Percentiles rank a stretch among this genome's conserved stretches.
Evolutionary conservation across 2,329 filamentous ascomycete species (phyloP).

Genomic region (Hortaea werneckii): DNA sequence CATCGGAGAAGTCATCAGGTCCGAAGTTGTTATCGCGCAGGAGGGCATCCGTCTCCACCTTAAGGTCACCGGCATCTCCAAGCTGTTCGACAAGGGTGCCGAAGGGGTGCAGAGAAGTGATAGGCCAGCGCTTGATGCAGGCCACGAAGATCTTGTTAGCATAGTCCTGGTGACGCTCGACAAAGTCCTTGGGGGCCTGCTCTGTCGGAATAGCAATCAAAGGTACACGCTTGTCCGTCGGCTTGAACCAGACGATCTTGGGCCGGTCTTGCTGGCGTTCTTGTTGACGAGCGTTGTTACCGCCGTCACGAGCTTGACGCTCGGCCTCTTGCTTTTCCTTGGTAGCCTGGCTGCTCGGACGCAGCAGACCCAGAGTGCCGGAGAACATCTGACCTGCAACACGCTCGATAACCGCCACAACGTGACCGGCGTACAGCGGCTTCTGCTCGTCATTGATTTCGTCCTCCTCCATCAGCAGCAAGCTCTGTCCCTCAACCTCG

Average conservation of each 20-base stretch:
- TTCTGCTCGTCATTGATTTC: constrained; percentile 98
- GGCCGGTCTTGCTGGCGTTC: constrained; percentile 88
- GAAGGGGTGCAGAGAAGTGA: constrained; percentile 97
- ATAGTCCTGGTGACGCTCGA: constrained; percentile 96
- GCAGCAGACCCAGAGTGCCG: constrained; percentile 78
- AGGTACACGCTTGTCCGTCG: constrained; percentile 95
- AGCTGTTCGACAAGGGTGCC: constrained; percentile 95
- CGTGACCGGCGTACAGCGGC: constrained; percentile 90
- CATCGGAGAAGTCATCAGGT: constrained; percentile 94
- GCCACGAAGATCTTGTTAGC: constrained; percentile 97
- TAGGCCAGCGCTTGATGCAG: constrained; percentile 98
- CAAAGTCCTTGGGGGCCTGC: constrained; percentile 93
- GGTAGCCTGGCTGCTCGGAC: constrained; percentile 93
- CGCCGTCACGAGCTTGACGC: constrained; percentile 78
- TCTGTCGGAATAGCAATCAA: constrained; percentile 97
- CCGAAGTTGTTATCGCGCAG: constrained; percentile 98
- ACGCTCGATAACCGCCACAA: constrained; percentile 94
- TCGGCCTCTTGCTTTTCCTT: constrained; percentile 99
- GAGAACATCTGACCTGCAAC: constrained; percentile 99
- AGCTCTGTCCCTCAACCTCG: constrained; percentile 93
- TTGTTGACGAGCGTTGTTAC: constrained; percentile 54
- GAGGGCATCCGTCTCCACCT: constrained; percentile 94
- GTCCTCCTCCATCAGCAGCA: constrained; percentile 93
- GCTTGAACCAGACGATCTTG: constrained; percentile 99
- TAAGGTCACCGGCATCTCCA: constrained; percentile 92